These are phyloP conservation scores for Cytospora paraplurivora DNA, from an alignment of 2,329 filamentous ascomycete species.

Conservation along the genomic window DNA sequence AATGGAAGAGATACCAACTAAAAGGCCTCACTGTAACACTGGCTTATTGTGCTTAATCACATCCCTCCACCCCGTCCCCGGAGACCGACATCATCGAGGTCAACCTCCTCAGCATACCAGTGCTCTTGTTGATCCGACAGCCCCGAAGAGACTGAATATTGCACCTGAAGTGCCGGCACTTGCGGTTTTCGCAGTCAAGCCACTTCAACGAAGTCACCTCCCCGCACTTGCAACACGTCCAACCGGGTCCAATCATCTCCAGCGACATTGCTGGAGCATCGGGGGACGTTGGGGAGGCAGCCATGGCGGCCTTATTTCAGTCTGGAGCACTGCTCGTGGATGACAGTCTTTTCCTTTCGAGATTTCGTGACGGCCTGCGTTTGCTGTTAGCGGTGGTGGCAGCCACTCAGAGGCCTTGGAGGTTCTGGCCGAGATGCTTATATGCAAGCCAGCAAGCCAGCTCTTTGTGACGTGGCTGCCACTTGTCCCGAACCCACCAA, in stretches of 20 bases:
- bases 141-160: background rate
- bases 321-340: background rate
- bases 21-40: background rate
- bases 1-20: background rate
- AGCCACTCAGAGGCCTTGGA: background rate
- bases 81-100: background rate
- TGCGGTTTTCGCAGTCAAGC: conserved; percentile 15
- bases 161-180: conserved; percentile 15
- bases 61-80: background rate
- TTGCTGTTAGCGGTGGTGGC: background rate
- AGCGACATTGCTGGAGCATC: background rate
- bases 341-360: background rate
- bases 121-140: conserved; percentile 14
- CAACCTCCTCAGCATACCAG: conserved; percentile 4
- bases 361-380: background rate
- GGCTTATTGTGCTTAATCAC: background rate
- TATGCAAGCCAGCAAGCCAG: background rate
- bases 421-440: no score
- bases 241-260: background rate
- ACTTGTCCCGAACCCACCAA: conserved; percentile 2
- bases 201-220: conserved; percentile 6
- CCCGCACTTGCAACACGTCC: conserved; percentile 22
- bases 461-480: background rate
- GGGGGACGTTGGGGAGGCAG: background rate
- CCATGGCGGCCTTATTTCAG: background rate